phyloP scores from a whole-genome alignment of 768 basidiomycete species.

The Sistotremastrum suecicum region DNA sequence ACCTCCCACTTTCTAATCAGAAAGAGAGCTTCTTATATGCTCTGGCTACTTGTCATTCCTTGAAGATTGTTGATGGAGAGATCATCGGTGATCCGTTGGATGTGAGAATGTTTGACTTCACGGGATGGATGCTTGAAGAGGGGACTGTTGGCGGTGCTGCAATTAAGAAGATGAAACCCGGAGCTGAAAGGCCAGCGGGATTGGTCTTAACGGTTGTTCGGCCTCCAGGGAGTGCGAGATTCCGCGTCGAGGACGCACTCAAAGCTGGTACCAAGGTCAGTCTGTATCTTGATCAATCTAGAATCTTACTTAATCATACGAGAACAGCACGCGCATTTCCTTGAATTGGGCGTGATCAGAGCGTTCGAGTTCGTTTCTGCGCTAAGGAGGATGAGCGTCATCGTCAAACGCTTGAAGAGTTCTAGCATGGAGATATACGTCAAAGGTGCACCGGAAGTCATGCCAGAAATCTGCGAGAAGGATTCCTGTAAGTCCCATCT shows the following conservation, averaged over 20 bases:
- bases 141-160: slow-evolving; percentile 60
- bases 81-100: slow-evolving; percentile 94
- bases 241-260: slow-evolving; percentile 86
- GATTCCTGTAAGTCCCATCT: slow-evolving; percentile 62
- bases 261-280: slow-evolving; percentile 67
- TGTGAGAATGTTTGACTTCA: slow-evolving; percentile 96
- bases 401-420: slow-evolving; percentile 91
- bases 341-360: slow-evolving; percentile 91
- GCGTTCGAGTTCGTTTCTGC: slow-evolving; percentile 94
- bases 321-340: slow-evolving; percentile 81
- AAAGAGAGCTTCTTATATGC: slow-evolving; percentile 86
- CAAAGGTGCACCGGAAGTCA: slow-evolving; percentile 98
- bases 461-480: slow-evolving; percentile 86
- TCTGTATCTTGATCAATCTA: slow-evolving; percentile 3
- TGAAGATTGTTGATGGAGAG: slow-evolving; percentile 79
- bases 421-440: slow-evolving; percentile 95
- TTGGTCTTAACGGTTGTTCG: slow-evolving; percentile 94
- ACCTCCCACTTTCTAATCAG: slow-evolving; percentile 50
- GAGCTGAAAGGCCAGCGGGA: slow-evolving; percentile 55
- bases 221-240: slow-evolving; percentile 85
- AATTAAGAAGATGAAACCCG: slow-evolving; percentile 51
- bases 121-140: slow-evolving; percentile 92
- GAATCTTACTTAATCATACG: slow-evolving; percentile 1
- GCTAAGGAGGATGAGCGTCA: slow-evolving; percentile 90
- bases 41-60: slow-evolving; percentile 88